Base-by-base conservation (phyloP, 2,329 filamentous ascomycete genomes). In the Sordariomycetes sp. region DNA sequence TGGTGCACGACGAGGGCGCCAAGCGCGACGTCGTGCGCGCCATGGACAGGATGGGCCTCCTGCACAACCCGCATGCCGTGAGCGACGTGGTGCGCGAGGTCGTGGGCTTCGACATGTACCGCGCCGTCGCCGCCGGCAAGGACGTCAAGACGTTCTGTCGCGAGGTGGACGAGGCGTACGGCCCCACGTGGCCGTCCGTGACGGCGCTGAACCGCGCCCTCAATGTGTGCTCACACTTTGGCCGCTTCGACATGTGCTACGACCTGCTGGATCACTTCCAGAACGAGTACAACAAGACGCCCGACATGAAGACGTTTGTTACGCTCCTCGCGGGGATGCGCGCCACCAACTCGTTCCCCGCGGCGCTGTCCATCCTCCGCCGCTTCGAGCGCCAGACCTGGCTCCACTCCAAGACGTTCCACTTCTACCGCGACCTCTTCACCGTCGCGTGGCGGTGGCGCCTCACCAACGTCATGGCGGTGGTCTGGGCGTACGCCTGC, bases 1-100 rank as follows among this genome's bases (percentile, higher is more conserved):
- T 80, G 52, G 78, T 86, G 58, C 78, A 81, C 65, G 78, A 77
- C 12, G 82, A 85, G 64, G 75, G 80, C n/a, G 72, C 76, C 54
- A 70, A 71, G 55, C 70, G 72, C 25, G 73, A 75, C 61, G 66
- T 77, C 34, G 64, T 80, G 34, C 69, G 71, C 13, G 67, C 69
- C 58, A 79, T 80, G 76, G 68, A 74, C 57, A 65, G 70, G 39
- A 67, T 71, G 20, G 73, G 72, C 25, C 67, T 78, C 54, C 67
- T 80, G 48, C 63, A 69, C 8, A 67, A 71, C 25, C 65, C 66
- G 0, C 62, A 62, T 0, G 70, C 70, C 1, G 65, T 72, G 8
- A 67, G 66, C 8, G 65, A 64, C 10, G 66, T 79, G 25, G 73
- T 75, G 3, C 61, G 62, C 12, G 67, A 72, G 52, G 74, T 78